These are phyloP conservation scores for Phyllostachys edulis DNA, from an alignment of 176 grass and related monocot species.

Conservation along the genomic window DNA sequence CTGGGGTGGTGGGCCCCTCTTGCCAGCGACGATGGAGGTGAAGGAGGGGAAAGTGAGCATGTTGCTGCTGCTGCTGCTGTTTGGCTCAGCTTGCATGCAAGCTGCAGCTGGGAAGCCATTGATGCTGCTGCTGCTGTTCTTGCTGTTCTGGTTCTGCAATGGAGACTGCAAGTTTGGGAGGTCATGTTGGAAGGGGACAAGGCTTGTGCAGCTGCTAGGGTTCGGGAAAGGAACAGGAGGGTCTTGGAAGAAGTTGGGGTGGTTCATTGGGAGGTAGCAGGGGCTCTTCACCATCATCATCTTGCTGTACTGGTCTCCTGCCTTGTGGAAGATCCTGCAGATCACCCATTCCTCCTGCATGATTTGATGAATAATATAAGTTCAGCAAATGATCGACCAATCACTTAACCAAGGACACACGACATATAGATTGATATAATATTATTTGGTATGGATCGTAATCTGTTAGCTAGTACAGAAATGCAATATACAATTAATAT, in stretches of 20 bases:
- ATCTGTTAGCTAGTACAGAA: neutral
- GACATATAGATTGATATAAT: neutral
- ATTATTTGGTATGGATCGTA: neutral
- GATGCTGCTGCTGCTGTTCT: neutral
- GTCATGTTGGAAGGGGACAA: conserved; percentile 46
- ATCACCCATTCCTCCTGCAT: conserved; percentile 96
- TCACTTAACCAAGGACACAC: neutral
- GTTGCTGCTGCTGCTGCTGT: neutral
- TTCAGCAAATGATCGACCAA: conserved; percentile 19
- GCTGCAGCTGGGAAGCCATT: conserved; percentile 17
- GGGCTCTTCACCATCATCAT: conserved; percentile 56
- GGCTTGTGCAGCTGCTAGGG: conserved; percentile 41
- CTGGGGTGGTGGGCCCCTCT: neutral
- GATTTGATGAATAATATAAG: neutral
- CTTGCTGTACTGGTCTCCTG: conserved; percentile 55
- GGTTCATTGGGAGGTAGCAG: conserved; percentile 44
- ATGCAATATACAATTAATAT: neutral
- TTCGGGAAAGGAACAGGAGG: conserved; percentile 44
- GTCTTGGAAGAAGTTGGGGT: conserved; percentile 42
- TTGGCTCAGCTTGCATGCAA: conserved; percentile 9
- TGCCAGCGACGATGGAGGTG: conserved; percentile 23
- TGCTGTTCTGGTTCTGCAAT: conserved; percentile 33
- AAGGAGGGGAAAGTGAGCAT: conserved; percentile 39
- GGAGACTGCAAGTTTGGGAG: conserved; percentile 41
- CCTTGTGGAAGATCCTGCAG: conserved; percentile 96